These are phyloP conservation scores for Fusarium algeriense DNA, from an alignment of 2,329 filamentous ascomycete genomes.

Conservation along the genomic window DNA sequence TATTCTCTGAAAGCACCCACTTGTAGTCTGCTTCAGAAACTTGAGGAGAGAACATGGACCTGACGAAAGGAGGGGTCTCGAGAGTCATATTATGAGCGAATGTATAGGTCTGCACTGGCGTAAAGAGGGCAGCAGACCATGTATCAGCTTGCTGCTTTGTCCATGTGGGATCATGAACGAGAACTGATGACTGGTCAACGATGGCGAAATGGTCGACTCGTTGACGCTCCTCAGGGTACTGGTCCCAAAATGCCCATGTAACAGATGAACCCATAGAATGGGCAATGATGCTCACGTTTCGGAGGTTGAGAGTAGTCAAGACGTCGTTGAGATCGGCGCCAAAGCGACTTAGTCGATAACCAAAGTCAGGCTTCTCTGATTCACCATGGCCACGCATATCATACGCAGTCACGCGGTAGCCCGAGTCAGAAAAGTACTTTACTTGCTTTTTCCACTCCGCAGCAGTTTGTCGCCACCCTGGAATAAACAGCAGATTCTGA, in stretches of 20 bases:
- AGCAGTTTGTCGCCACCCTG: background rate
- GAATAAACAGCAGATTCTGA: constrained; percentile 28
- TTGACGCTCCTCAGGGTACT: background rate
- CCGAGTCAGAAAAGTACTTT: background rate
- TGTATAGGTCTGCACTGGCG: background rate
- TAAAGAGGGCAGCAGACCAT: background rate
- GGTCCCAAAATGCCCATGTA: constrained; percentile 7
- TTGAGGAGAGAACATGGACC: background rate
- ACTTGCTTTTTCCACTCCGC: background rate
- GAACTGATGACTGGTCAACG: background rate
- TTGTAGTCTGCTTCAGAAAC: background rate
- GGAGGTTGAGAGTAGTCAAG: background rate
- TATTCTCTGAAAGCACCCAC: background rate
- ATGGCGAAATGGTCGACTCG: background rate
- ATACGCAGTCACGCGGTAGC: background rate
- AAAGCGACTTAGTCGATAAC: background rate
- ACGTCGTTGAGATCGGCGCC: background rate
- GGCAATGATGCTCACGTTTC: background rate
- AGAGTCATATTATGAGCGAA: background rate
- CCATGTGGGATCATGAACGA: constrained; percentile 1
- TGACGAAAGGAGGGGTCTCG: background rate
- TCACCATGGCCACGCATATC: constrained; percentile 1
- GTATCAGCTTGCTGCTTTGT: background rate
- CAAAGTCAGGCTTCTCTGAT: background rate
- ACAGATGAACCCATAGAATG: constrained; percentile 6